These are phyloP conservation scores for Talaromyces sp. DNA, from an alignment of 2,329 filamentous ascomycete genomes.

Conservation along the genomic window DNA sequence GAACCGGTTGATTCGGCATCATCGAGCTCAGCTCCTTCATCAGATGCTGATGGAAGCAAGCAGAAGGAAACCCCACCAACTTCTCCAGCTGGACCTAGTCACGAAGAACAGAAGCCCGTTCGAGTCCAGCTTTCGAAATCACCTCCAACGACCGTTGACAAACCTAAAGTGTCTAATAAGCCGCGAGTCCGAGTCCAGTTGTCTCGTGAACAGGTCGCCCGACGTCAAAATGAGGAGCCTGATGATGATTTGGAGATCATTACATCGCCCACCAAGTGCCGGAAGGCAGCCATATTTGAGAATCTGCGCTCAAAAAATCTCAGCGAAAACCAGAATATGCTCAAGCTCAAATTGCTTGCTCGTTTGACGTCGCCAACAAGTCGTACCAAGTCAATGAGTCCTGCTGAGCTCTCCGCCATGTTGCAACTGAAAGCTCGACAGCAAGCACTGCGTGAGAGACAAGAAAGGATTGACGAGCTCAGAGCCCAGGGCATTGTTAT, in stretches of 20 bases:
- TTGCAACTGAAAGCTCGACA: constrained; percentile 70
- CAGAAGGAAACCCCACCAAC: constrained; percentile 67
- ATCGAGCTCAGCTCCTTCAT: constrained; percentile 51
- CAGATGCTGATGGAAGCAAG: constrained; percentile 41
- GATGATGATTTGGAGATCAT: constrained; percentile 62
- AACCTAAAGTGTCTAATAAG: constrained; percentile 25
- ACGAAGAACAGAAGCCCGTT: constrained; percentile 18
- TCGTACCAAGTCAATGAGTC: constrained; percentile 59
- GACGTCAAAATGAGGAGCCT: constrained; percentile 40
- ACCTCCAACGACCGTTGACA: constrained; percentile 13
- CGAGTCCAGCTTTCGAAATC: constrained; percentile 4
- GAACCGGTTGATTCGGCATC: constrained; percentile 38
- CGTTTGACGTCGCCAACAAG: constrained; percentile 61
- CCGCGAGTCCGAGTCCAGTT: constrained; percentile 40
- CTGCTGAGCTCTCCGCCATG: constrained; percentile 64
- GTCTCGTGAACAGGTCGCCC: constrained; percentile 37
- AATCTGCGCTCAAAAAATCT: constrained; percentile 61
- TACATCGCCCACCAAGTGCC: constrained; percentile 41
- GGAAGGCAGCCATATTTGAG: constrained; percentile 63
- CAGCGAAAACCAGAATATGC: constrained; percentile 60
- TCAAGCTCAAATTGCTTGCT: constrained; percentile 69
- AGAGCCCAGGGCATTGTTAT: constrained; percentile 75
- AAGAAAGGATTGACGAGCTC: constrained; percentile 72
- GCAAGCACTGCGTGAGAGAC: constrained; percentile 74
- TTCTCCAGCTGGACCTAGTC: constrained; percentile 48